Evolutionary conservation across 495 filamentous ascomycete species (phyloP), one percentile per base, ranked within the genome.

Genomic region (Hypoxylon crocopeplum): DNA sequence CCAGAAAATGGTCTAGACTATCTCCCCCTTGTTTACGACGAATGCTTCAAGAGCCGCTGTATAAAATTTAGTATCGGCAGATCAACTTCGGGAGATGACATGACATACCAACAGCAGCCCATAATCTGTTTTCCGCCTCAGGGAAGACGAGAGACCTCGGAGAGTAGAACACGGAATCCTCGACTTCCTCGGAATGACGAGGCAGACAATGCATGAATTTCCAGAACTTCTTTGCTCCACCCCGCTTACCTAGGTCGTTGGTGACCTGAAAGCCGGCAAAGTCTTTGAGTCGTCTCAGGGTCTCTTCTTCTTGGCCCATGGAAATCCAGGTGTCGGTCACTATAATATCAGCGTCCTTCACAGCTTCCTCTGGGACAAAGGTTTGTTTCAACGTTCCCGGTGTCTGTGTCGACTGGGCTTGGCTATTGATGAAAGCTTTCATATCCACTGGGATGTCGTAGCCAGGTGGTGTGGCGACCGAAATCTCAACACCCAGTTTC

Each of bases 201-300:
- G 94, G 94, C 45, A 98, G 73, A 70, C 94, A 98, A 80, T 98
- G 94, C 94, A 98, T 97, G 68, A 98, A 98, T 75, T 90, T 92
- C 94, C 94, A 98, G 54, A 81, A 79, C 25, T 88, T 80, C 70
- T 95, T 95, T 10, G 94, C 94, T 24, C 91, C 91, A 33, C 93
- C 94, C 37, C 86, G 81, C 75, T 87, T 79, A 1, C 91, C 94
- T 29, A 98, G 75, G 40, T 90, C 88, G 10, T 83, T 75, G 2
- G 92, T 96, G 61, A 98, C 87, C 71, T 97, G 93, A 73, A 91
- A 98, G 25, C 93, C 92, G 22, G 82, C 79, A 67, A 98, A 98
- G 21, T 86, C 90, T 74, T 86, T 84, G 56, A 97, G 65, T 52
- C 89, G 79, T 76, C 88, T 85, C 48, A 82, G 78, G 25, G 84